Conservation (phyloP, 2,329 filamentous ascomycete species). For the Cryphonectria carpinicola region DNA sequence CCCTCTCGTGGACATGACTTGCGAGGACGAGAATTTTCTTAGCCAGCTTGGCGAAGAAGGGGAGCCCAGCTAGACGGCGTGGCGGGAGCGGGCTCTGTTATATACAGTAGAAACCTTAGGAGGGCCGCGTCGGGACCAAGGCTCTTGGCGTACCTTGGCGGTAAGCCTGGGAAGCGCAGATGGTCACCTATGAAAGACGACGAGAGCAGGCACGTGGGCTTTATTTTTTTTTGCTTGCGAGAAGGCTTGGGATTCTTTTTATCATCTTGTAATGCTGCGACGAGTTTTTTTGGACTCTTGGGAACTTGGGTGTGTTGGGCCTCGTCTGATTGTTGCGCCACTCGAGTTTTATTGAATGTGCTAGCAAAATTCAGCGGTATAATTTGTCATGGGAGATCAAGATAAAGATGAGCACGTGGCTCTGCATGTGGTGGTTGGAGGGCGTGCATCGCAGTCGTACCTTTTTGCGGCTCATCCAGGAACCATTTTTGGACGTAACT, state of each 20-base stretch:
- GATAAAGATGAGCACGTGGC: no score
- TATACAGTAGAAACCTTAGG: slow-evolving; percentile 2
- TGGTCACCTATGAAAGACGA: slow-evolving; percentile 20
- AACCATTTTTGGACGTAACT: no score
- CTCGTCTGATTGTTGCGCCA: background rate
- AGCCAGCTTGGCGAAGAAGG: slow-evolving; percentile 15
- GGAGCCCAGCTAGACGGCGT: slow-evolving; percentile 7
- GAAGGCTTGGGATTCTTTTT: background rate
- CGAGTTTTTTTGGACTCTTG: background rate
- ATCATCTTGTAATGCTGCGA: background rate
- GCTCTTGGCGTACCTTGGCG: slow-evolving; percentile 23
- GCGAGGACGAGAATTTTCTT: background rate
- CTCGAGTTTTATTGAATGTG: background rate
- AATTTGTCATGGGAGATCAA: no score
- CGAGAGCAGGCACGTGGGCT: background rate
- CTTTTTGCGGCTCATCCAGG: no score
- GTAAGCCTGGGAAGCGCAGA: background rate
- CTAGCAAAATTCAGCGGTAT: background rate
- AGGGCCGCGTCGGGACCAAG: slow-evolving; percentile 11
- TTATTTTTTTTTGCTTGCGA: background rate
- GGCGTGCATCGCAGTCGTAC: no score
- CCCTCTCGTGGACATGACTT: background rate
- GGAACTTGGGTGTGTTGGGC: background rate
- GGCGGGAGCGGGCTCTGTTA: slow-evolving; percentile 19
- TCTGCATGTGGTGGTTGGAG: no score